Conservation (phyloP, 768 basidiomycete genomes). For the Collybiopsis confluens region DNA sequence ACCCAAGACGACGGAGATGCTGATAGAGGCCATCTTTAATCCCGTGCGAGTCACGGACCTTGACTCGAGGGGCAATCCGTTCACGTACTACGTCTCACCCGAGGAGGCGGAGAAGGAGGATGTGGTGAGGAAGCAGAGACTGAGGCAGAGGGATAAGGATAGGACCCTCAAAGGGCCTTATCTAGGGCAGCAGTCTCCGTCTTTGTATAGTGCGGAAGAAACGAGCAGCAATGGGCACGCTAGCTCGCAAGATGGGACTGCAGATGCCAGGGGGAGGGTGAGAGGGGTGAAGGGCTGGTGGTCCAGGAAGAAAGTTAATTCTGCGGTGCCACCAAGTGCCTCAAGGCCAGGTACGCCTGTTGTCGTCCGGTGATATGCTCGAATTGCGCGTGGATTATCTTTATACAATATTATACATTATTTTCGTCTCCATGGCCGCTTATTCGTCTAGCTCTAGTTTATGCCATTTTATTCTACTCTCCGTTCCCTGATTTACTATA, state of each 20-base stretch:
- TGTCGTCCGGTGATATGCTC: not conserved
- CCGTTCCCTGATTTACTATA: too few species aligned
- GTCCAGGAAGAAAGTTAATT: not conserved
- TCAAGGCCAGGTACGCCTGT: slow-evolving; percentile 4
- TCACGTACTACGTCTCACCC: slow-evolving; percentile 7
- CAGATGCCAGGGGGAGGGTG: not conserved
- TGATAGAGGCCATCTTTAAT: slow-evolving; percentile 81
- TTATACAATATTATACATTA: slow-evolving; percentile 1
- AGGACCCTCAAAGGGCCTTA: not conserved
- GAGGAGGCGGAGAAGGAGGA: slow-evolving; percentile 2
- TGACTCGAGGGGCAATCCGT: slow-evolving; percentile 2
- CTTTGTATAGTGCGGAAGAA: slow-evolving; percentile 1
- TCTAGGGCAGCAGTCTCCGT: not conserved
- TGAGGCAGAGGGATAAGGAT: not conserved
- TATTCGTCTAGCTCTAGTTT: too few species aligned
- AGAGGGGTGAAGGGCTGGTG: slow-evolving; percentile 4
- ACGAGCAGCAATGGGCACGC: slow-evolving; percentile 3
- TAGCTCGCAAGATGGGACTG: not conserved
- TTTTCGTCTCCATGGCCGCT: too few species aligned
- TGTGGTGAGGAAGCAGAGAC: not conserved
- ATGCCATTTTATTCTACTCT: too few species aligned
- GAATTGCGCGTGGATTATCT: not conserved
- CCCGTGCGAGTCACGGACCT: slow-evolving; percentile 45
- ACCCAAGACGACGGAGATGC: slow-evolving; percentile 60
- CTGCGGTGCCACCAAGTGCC: not conserved